phyloP scores from a whole-genome alignment of 345 rosid genomes.

The Luvunga scandens region DNA sequence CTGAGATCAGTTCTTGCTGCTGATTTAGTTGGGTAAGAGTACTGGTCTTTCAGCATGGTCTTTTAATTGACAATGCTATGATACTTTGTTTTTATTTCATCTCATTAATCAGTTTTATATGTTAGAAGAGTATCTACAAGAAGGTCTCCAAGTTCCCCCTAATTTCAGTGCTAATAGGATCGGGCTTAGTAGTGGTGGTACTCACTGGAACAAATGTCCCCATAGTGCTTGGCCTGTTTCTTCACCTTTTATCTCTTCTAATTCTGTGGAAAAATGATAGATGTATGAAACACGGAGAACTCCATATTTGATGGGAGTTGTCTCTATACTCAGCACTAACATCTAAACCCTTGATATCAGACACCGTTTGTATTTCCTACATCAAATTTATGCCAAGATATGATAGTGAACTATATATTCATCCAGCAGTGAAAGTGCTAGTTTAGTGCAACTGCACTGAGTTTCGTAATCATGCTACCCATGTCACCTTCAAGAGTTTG shows the following conservation, averaged over 20 bases:
- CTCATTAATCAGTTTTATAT: not conserved
- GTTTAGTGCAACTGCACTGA: not conserved
- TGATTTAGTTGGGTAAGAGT: slow-evolving; percentile 53
- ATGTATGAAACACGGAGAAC: not conserved
- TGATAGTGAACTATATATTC: not conserved
- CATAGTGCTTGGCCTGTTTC: not conserved
- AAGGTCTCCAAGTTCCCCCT: not conserved
- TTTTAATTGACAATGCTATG: not conserved
- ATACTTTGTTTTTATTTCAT: not conserved
- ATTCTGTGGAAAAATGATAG: not conserved
- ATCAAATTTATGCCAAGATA: not conserved
- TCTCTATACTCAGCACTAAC: not conserved
- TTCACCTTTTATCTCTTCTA: not conserved
- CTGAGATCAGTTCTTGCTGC: slow-evolving; percentile 57
- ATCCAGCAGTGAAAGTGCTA: too few relatives aligned
- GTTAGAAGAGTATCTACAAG: not conserved
- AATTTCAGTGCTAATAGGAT: not conserved
- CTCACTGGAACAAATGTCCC: not conserved
- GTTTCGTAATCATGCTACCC: not conserved
- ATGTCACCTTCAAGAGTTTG: not conserved
- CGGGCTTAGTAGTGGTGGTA: not conserved
- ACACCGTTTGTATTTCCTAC: not conserved
- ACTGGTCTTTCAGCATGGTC: not conserved
- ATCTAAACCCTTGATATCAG: not conserved
- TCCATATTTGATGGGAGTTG: not conserved